These are phyloP conservation scores for Neonectria hederae DNA, from an alignment of 2,329 filamentous ascomycete genomes.

Conservation along the genomic window DNA sequence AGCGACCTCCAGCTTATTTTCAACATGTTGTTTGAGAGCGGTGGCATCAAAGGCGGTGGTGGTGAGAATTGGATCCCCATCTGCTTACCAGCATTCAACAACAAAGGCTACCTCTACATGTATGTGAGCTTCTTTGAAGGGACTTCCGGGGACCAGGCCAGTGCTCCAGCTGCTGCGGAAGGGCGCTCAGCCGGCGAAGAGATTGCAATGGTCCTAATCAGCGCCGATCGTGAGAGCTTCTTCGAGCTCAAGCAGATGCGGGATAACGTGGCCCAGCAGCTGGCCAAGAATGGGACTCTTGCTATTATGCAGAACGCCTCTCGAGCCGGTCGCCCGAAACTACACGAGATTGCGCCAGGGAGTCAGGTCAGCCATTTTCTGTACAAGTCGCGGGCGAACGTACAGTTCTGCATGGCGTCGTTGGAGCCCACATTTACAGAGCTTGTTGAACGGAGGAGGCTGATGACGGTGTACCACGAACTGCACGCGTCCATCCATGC, in stretches of 20 bases:
- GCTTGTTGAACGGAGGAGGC: slow-evolving; percentile 70
- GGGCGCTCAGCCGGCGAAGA: slow-evolving; percentile 75
- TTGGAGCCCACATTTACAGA: slow-evolving; percentile 73
- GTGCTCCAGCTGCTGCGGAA: slow-evolving; percentile 67
- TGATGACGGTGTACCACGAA: slow-evolving; percentile 86
- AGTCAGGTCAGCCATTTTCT: slow-evolving; percentile 89
- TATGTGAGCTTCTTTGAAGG: slow-evolving; percentile 93
- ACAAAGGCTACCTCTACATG: slow-evolving; percentile 96
- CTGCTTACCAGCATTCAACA: slow-evolving; percentile 97
- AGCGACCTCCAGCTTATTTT: slow-evolving; percentile 96
- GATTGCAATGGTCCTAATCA: slow-evolving; percentile 93
- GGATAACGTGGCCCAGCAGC: slow-evolving; percentile 70
- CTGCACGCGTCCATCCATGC: slow-evolving; percentile 87
- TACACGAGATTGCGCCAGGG: slow-evolving; percentile 81
- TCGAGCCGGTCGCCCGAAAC: slow-evolving; percentile 73
- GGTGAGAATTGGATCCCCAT: slow-evolving; percentile 98
- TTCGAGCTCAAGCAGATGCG: slow-evolving; percentile 83
- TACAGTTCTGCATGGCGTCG: slow-evolving; percentile 94
- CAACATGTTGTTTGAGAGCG: slow-evolving; percentile 98
- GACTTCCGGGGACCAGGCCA: slow-evolving; percentile 52
- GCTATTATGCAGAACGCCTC: slow-evolving; percentile 78
- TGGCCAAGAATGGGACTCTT: slow-evolving; percentile 80
- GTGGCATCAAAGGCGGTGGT: slow-evolving; percentile 85
- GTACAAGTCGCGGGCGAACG: slow-evolving; percentile 93
- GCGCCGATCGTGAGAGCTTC: slow-evolving; percentile 91